Conservation (phyloP, 1,139 yeast species). For the Debaryomyces subglobosus region DNA sequence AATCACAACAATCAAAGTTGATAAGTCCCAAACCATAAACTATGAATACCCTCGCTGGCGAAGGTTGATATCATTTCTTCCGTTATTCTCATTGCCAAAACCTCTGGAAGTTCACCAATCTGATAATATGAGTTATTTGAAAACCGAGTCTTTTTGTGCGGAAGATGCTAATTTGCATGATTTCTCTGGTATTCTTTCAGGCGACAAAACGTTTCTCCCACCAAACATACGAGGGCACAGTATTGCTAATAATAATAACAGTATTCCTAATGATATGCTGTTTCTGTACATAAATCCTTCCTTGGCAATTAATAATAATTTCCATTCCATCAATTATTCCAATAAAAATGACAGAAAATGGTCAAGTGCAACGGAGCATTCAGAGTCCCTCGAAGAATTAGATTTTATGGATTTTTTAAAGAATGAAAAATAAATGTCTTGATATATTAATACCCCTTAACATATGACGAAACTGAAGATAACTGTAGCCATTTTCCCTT, state of each 20-base stretch:
- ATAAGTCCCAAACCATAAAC: not conserved
- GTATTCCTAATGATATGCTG: not conserved
- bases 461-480: no score
- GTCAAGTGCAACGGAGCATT: not conserved
- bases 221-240: not conserved
- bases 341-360: not conserved
- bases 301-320: not conserved
- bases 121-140: not conserved
- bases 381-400: not conserved
- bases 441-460: no score
- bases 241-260: not conserved
- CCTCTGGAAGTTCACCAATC: not conserved
- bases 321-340: not conserved
- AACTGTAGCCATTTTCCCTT: no score
- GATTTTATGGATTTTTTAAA: not conserved
- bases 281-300: not conserved
- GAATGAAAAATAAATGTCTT: not conserved
- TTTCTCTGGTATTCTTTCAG: not conserved
- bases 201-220: not conserved
- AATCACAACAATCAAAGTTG: constrained; percentile 1
- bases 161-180: not conserved
- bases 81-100: constrained; percentile 2
- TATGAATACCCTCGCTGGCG: constrained; percentile 8
- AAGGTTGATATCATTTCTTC: constrained; percentile 4
- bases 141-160: not conserved